phyloP scores from a whole-genome alignment of 2,329 filamentous ascomycete species.

The Ophiostoma australiae region DNA sequence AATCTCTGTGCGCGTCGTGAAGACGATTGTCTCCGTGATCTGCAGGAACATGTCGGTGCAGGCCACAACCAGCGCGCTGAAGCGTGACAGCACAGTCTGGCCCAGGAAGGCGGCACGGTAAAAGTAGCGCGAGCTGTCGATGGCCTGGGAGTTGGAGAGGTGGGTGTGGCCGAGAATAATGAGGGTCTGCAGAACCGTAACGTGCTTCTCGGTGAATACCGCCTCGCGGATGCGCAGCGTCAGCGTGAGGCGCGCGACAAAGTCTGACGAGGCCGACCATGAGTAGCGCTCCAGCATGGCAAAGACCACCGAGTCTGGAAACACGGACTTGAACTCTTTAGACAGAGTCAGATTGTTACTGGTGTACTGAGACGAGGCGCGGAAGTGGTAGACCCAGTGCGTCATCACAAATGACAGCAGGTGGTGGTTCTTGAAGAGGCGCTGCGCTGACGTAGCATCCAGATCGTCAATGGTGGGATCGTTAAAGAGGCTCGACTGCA shows the following conservation, averaged over 20 bases:
- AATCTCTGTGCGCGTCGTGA: conserved; percentile 36
- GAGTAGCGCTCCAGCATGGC: conserved; percentile 35
- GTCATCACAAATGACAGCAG: conserved; percentile 36
- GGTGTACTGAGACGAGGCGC: conserved; percentile 34
- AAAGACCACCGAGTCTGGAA: conserved; percentile 38
- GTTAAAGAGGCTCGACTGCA: conserved; percentile 27
- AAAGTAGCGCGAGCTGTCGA: conserved; percentile 34
- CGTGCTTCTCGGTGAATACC: conserved; percentile 37
- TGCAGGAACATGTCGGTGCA: conserved; percentile 38
- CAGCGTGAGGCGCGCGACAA: conserved; percentile 34
- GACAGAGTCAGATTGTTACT: conserved; percentile 29
- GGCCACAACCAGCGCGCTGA: conserved; percentile 34
- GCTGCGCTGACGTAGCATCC: conserved; percentile 30
- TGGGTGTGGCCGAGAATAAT: conserved; percentile 37
- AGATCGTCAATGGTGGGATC: conserved; percentile 33
- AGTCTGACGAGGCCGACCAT: conserved; percentile 31
- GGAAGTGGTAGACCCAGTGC: conserved; percentile 38
- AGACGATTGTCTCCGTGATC: conserved; percentile 35
- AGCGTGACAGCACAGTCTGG: conserved; percentile 33
- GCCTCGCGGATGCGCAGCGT: conserved; percentile 36
- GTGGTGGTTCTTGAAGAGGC: conserved; percentile 31
- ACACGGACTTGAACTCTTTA: conserved; percentile 36
- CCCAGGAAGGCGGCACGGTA: conserved; percentile 55
- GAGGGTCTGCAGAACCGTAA: conserved; percentile 36
- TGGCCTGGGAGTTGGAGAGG: conserved; percentile 28